Evolutionary conservation across 768 basidiomycete genomes (phyloP).

Genomic region (Tulasnella sp.): DNA sequence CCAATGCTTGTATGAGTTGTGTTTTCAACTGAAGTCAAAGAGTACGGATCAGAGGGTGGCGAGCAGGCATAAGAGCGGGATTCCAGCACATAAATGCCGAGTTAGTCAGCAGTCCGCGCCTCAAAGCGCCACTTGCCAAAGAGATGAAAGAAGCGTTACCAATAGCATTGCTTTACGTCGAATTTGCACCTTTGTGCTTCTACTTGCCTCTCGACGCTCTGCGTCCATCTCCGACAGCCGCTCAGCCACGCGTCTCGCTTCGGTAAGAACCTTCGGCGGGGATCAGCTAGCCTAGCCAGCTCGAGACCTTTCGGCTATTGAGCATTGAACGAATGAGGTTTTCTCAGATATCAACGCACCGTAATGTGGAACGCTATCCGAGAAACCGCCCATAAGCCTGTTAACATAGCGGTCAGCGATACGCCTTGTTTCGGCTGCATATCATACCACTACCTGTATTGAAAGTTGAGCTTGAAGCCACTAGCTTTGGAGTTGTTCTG

Average conservation of each 20-base stretch:
- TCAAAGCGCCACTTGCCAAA: conserved; percentile 14
- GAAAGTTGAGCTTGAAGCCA: conserved; percentile 71
- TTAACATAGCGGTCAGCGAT: not conserved
- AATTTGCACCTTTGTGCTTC: conserved; percentile 59
- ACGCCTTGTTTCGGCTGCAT: not conserved
- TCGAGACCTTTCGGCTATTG: conserved; percentile 66
- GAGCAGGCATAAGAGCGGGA: not conserved
- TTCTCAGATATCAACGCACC: conserved; percentile 50
- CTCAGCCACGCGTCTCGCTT: conserved; percentile 64
- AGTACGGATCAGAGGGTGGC: not conserved
- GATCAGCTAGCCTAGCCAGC: conserved; percentile 82
- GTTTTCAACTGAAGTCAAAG: conserved; percentile 60
- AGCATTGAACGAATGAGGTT: not conserved
- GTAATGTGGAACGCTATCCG: conserved; percentile 68
- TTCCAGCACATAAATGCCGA: not conserved
- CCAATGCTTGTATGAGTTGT: conserved; percentile 71
- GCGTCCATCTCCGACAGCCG: conserved; percentile 62
- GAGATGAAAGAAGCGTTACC: conserved; percentile 48
- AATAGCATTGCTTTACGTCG: conserved; percentile 69
- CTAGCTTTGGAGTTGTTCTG: conserved; percentile 59
- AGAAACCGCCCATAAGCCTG: conserved; percentile 75
- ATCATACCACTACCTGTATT: conserved; percentile 49
- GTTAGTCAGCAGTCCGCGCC: not conserved
- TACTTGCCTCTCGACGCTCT: conserved; percentile 62
- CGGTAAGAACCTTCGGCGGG: conserved; percentile 67